Percentiles rank a stretch among this genome's conserved stretches.
Evolutionary conservation across 169 alveolate genomes (phyloP).

Genomic region (Theileria equi): DNA sequence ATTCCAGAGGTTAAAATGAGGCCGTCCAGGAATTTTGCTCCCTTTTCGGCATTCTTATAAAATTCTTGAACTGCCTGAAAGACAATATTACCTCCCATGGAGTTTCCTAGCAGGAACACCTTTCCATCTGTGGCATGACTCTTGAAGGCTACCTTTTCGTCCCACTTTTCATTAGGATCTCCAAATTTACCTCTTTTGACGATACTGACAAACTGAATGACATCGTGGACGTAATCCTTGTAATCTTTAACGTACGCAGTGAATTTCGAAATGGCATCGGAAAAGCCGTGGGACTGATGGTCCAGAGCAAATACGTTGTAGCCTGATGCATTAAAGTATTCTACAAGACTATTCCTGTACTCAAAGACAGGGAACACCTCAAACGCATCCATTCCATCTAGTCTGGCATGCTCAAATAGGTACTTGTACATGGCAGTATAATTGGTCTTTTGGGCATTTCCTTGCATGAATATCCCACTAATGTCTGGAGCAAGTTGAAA

Average conservation of each 20-base stretch:
- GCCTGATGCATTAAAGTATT: constrained; percentile 55
- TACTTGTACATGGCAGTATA: no score
- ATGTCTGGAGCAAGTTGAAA: constrained; percentile 15
- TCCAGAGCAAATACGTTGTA: constrained; percentile 67
- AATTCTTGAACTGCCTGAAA: constrained; percentile 42
- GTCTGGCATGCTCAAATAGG: constrained; percentile 4
- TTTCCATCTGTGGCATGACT: constrained; percentile 26
- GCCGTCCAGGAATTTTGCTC: constrained; percentile 51
- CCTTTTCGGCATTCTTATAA: background rate
- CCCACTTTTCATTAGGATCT: constrained; percentile 13
- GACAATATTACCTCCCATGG: constrained; percentile 71
- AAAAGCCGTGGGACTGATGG: constrained; percentile 67
- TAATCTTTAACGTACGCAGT: constrained; percentile 15
- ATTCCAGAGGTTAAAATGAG: constrained; percentile 65
- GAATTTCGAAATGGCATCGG: constrained; percentile 53
- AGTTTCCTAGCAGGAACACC: constrained; percentile 57
- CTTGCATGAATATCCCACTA: no score
- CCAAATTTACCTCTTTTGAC: constrained; percentile 30
- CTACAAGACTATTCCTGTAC: constrained; percentile 59
- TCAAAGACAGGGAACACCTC: constrained; percentile 14
- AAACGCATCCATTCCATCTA: background rate
- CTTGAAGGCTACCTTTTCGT: constrained; percentile 6
- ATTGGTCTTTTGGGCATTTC: no score
- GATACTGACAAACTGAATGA: constrained; percentile 61
- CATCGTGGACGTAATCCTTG: constrained; percentile 60